Evolutionary conservation across 2,329 filamentous ascomycete species (phyloP), one percentile per base, ranked within the genome.

Genomic region (Microascus cirrosus): DNA sequence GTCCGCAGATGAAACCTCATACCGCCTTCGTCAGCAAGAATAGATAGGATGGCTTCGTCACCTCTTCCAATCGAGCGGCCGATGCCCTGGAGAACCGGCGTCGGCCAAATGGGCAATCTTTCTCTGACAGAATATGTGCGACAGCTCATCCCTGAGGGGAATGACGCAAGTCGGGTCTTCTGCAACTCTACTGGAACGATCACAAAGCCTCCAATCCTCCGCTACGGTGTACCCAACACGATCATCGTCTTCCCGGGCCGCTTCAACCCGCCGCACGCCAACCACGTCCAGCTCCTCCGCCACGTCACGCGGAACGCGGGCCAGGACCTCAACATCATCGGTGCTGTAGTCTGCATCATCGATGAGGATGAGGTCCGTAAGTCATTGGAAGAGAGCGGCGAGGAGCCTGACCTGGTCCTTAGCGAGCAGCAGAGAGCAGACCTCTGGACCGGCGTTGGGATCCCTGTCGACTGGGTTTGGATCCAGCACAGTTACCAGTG

Each of bases 261-360:
- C 11, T 73, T 73, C 62, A 73, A 74, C 56, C 71, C 71, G 1
- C 70, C 71, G 15, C 70, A 73, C 55, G 62, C 59, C 6, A 70
- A 70, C 0, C 71, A 73, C 53, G 52, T 67, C 1, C 59, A 68
- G 0, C 65, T 73, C 3, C 65, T 74, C 1, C 56, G 59, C 1
- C 63, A 71, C 56, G 65, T 65, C 10, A 66, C 67, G 39, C 53
- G 59, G 1, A 63, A 69, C 50, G 62, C 63, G 7, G 66, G 65
- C 3, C 53, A 59, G 1, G 67, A 69, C 18, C 60, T 71, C 6
- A 57, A 67, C 34, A 59, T 71, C 15, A 58, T 67, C 6, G 70
- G 62, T 3, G 69, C 69, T 1, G 63, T 73, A n/a, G 58, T 72
- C 15, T 58, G 62, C 4, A 65, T 64, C 0, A 62, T 62, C 20